Conservation (phyloP, 208 protist species). For the Leishmania gerbilli region DNA sequence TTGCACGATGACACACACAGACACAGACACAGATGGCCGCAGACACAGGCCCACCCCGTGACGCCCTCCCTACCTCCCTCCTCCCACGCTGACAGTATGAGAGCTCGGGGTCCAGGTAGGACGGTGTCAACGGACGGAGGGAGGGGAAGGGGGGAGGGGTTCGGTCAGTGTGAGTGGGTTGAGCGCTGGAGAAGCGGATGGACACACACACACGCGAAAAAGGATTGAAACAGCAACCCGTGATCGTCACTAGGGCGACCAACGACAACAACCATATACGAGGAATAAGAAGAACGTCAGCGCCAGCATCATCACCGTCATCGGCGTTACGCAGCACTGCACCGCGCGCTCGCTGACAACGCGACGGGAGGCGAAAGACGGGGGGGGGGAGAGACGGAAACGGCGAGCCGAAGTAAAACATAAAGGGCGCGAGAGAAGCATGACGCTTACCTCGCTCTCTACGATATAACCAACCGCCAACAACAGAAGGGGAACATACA, state of each 20-base stretch:
- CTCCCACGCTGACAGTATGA: not conserved
- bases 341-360: not conserved
- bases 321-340: not conserved
- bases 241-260: not conserved
- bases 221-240: not conserved
- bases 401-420: not conserved
- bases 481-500: not conserved
- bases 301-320: not conserved
- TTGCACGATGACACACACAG: not conserved
- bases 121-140: not conserved
- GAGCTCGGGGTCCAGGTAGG: not conserved
- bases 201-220: not conserved
- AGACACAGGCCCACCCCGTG: not conserved
- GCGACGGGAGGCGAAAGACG: not conserved
- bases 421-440: not conserved
- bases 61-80: not conserved
- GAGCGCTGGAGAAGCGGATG: not conserved
- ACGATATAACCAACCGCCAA: not conserved
- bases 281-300: not conserved
- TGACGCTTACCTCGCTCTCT: too few species aligned
- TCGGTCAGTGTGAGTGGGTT: not conserved
- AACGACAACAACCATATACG: not conserved
- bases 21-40: not conserved
- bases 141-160: not conserved
- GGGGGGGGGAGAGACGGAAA: not conserved